Evolutionary conservation across 768 basidiomycete genomes (phyloP).

Genomic region (Russula griseocarnosa): DNA sequence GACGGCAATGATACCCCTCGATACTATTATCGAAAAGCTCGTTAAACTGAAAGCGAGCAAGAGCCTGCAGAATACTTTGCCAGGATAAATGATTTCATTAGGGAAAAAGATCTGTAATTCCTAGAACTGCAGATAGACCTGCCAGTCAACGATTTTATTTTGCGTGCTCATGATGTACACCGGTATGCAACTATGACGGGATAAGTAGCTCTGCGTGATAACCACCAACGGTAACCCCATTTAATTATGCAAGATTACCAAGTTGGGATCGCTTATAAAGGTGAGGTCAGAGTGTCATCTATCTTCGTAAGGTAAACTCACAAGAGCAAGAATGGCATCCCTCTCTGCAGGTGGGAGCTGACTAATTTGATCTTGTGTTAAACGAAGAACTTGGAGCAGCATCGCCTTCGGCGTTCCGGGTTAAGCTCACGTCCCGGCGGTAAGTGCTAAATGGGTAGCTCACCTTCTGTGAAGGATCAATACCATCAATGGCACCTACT

Average conservation of each 20-base stretch:
- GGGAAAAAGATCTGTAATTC: background rate
- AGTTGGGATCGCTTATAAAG: slow-evolving; percentile 23
- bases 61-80: slow-evolving; percentile 52
- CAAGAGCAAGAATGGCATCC: slow-evolving; percentile 52
- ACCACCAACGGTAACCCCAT: background rate
- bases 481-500: slow-evolving; percentile 28
- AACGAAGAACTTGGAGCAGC: slow-evolving; percentile 78
- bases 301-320: slow-evolving; percentile 6
- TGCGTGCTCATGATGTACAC: background rate
- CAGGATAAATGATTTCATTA: slow-evolving; percentile 24
- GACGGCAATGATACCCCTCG: slow-evolving; percentile 69
- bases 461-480: slow-evolving; percentile 29
- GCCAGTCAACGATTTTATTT: background rate
- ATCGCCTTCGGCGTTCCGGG: slow-evolving; percentile 50
- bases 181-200: background rate
- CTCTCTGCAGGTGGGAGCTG: slow-evolving; percentile 74
- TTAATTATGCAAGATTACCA: slow-evolving; percentile 21
- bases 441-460: slow-evolving; percentile 14
- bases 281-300: background rate
- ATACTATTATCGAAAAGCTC: slow-evolving; percentile 66
- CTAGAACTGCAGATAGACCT: slow-evolving; percentile 1
- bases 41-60: slow-evolving; percentile 61
- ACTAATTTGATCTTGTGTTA: slow-evolving; percentile 81
- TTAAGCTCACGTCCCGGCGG: background rate
- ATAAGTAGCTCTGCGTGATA: background rate